These are phyloP conservation scores for Pythium aquatile DNA, from an alignment of 352 stramenopile genomes.

Conservation along the genomic window DNA sequence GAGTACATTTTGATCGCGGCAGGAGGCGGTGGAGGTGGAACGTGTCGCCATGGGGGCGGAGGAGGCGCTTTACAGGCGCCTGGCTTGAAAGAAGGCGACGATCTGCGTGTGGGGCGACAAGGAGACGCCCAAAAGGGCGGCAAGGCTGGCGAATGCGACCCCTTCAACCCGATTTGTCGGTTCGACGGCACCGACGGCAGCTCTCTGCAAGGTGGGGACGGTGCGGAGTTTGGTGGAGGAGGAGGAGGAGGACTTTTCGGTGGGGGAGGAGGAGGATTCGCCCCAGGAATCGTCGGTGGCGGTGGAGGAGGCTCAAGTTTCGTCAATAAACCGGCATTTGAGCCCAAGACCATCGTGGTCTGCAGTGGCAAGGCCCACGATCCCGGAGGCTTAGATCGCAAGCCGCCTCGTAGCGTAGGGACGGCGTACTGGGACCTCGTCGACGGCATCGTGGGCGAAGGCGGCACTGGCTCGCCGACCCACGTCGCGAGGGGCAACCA, in stretches of 20 bases:
- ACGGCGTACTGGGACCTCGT: slow-evolving; percentile 59
- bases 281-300: slow-evolving; percentile 66
- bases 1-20: slow-evolving; percentile 68
- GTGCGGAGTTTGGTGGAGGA: slow-evolving; percentile 69
- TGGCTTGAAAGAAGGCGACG: slow-evolving; percentile 36
- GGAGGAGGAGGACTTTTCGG: slow-evolving; percentile 65
- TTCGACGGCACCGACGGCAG: slow-evolving; percentile 51
- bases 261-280: slow-evolving; percentile 63
- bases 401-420: slow-evolving; percentile 48
- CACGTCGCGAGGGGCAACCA: slow-evolving; percentile 47
- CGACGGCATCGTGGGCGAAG: slow-evolving; percentile 55
- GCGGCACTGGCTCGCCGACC: slow-evolving; percentile 37
- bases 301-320: slow-evolving; percentile 67
- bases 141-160: slow-evolving; percentile 48
- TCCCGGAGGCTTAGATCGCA: slow-evolving; percentile 52
- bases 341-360: slow-evolving; percentile 44
- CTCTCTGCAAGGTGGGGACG: slow-evolving; percentile 61
- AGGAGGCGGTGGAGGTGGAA: slow-evolving; percentile 66
- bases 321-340: slow-evolving; percentile 43
- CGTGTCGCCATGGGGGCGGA: slow-evolving; percentile 56
- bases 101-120: slow-evolving; percentile 48
- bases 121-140: slow-evolving; percentile 44
- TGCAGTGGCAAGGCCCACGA: slow-evolving; percentile 32
- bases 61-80: slow-evolving; percentile 32
- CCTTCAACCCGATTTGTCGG: slow-evolving; percentile 58